Percentiles rank a stretch among this genome's conserved stretches.
These are phyloP conservation scores for Eudorina sp. DNA, from an alignment of 139 green algal genomes.

Conservation along the genomic window DNA sequence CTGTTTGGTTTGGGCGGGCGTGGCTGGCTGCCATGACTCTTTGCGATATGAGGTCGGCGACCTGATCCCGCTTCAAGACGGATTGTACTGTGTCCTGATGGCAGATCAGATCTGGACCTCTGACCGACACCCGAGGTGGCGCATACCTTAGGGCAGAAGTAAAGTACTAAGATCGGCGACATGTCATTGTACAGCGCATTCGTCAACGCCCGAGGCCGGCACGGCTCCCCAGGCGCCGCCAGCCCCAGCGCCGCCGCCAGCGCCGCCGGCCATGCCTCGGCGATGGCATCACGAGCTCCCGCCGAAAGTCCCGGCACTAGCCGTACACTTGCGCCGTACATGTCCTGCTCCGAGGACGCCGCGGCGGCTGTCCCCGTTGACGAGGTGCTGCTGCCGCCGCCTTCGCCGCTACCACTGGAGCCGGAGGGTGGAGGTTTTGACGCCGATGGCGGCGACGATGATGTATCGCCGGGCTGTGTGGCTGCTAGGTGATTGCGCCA, in stretches of 20 bases:
- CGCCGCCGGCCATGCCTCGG: not conserved
- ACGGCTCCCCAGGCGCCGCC: not conserved
- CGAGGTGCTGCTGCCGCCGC: not conserved
- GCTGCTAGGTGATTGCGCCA: too few species aligned
- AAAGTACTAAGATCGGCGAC: not conserved
- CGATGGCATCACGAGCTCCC: not conserved
- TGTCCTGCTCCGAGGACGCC: not conserved
- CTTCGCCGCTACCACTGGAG: too few species aligned
- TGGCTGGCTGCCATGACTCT: too few species aligned
- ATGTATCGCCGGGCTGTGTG: too few species aligned
- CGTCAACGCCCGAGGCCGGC: not conserved
- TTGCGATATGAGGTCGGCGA: too few species aligned
- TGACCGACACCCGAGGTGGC: not conserved
- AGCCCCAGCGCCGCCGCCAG: not conserved
- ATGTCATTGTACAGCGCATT: not conserved
- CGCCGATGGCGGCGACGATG: too few species aligned
- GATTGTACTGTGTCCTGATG: too few species aligned
- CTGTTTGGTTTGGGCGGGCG: not conserved
- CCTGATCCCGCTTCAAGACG: too few species aligned
- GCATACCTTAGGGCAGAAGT: not conserved
- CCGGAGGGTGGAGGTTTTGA: too few species aligned
- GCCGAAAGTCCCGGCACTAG: not conserved
- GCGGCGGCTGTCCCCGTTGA: not conserved
- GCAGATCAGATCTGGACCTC: not conserved
- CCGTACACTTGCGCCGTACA: slow-evolving; percentile 4